Conservation (phyloP, 352 stramenopile species). For the Phytophthora capsici region DNA sequence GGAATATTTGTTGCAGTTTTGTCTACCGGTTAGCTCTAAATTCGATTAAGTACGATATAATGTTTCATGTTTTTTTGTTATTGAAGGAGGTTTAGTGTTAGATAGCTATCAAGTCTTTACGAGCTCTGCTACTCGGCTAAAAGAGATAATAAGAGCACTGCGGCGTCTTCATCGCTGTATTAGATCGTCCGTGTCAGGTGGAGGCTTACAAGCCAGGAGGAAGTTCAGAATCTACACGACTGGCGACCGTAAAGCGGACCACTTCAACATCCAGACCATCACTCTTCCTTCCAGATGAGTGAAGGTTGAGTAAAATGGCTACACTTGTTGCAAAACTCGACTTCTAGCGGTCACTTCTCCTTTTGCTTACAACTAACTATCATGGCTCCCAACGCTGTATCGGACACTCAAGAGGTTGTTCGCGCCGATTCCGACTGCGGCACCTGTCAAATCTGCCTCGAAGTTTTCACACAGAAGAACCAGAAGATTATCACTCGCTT, state of each 20-base stretch:
- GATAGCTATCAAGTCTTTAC: too few species aligned
- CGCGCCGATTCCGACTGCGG: neutral
- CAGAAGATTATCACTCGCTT: constrained; percentile 18
- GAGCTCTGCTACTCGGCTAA: too few species aligned
- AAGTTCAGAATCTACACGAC: too few species aligned
- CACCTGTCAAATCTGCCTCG: constrained; percentile 54
- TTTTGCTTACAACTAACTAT: constrained; percentile 11
- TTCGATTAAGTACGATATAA: neutral
- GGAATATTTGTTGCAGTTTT: constrained; percentile 1
- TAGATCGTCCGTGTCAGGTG: too few species aligned
- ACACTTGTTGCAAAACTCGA: neutral
- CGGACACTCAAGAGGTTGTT: neutral
- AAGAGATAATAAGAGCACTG: too few species aligned
- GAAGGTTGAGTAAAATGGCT: constrained; percentile 3
- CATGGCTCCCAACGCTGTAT: constrained; percentile 18
- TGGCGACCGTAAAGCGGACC: neutral
- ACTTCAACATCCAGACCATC: neutral
- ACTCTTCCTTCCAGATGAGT: constrained; percentile 2
- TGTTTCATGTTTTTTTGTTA: too few species aligned
- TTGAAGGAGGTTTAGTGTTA: too few species aligned
- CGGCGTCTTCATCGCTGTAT: too few species aligned
- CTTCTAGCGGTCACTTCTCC: constrained; percentile 4
- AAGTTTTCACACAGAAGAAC: constrained; percentile 20
- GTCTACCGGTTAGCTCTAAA: neutral
- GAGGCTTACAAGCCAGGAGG: too few species aligned